Evolutionary conservation across 306 rosid species (phyloP).

Genomic region (Nissolia schottii): DNA sequence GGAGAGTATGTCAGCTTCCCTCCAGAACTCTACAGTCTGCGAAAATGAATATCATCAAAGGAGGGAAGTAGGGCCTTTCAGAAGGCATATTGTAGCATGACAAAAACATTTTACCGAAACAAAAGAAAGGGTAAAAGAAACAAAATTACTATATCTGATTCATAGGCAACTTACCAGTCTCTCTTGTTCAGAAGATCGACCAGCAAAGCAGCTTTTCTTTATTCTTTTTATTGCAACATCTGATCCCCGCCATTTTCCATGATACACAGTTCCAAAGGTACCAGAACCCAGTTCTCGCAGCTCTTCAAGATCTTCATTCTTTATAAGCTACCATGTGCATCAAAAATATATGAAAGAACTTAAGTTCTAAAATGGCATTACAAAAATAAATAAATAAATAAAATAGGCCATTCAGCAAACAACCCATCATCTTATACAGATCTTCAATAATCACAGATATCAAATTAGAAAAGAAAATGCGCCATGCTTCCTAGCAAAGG

Average conservation of each 20-base stretch:
- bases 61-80: neutral
- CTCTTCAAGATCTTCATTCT: conserved; percentile 84
- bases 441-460: neutral
- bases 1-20: no score
- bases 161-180: conserved; percentile 57
- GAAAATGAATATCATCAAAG: conserved; percentile 18
- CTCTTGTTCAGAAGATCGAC: conserved; percentile 87
- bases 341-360: conserved; percentile 25
- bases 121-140: neutral
- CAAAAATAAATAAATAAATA: neutral
- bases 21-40: conserved; percentile 69
- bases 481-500: neutral
- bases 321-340: conserved; percentile 55
- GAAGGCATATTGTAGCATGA: neutral
- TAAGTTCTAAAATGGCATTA: neutral
- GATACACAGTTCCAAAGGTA: conserved; percentile 88
- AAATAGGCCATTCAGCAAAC: neutral
- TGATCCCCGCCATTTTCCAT: no score
- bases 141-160: neutral
- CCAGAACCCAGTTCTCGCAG: conserved; percentile 82
- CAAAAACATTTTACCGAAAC: neutral
- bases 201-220: conserved; percentile 80
- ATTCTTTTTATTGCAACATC: no score
- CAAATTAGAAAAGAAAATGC: neutral
- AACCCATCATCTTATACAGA: neutral